Percentiles rank a stretch among this genome's conserved stretches.
These are phyloP conservation scores for Apiotrichum porosum DNA, from an alignment of 1,284 basidiomycete species.

Conservation along the genomic window DNA sequence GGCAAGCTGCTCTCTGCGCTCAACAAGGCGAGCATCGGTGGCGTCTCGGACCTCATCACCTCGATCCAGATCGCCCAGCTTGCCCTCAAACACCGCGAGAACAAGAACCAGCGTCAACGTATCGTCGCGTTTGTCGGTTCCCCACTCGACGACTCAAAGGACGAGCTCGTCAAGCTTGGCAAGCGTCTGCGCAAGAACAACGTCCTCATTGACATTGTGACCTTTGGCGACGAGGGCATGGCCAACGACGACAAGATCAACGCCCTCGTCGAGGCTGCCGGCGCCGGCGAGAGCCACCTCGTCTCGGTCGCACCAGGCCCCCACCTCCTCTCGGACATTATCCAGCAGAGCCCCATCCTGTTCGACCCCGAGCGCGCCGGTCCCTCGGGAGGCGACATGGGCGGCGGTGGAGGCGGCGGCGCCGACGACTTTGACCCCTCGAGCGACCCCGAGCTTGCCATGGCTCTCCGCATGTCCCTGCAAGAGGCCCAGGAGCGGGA, in stretches of 20 bases:
- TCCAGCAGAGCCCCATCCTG: conserved; percentile 77
- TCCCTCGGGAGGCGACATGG: conserved; percentile 49
- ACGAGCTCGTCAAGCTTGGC: conserved; percentile 76
- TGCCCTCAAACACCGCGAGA: conserved; percentile 94
- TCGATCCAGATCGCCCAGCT: conserved; percentile 91
- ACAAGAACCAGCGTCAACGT: conserved; percentile 95
- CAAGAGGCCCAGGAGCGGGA: conserved; percentile 79
- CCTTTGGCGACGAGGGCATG: conserved; percentile 56
- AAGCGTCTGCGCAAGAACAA: conserved; percentile 99
- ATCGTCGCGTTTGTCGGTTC: conserved; percentile 91
- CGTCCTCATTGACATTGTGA: conserved; percentile 87
- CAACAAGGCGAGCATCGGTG: conserved; percentile 70
- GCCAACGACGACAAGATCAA: conserved; percentile 46
- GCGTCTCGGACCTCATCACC: conserved; percentile 76
- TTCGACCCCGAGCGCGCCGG: conserved; percentile 70
- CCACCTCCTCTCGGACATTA: conserved; percentile 75
- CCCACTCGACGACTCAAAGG: conserved; percentile 68
- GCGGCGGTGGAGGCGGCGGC: conserved; percentile 53
- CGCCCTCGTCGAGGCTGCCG: conserved; percentile 48
- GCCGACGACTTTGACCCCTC: conserved; percentile 69
- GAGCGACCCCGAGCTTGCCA: conserved; percentile 92
- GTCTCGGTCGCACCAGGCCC: conserved; percentile 72
- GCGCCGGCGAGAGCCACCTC: conserved; percentile 58
- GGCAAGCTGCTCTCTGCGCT: conserved; percentile 83
- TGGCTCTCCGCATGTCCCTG: conserved; percentile 97